Base-by-base conservation (phyloP, 768 basidiomycete genomes). In the Trametes maxima region DNA sequence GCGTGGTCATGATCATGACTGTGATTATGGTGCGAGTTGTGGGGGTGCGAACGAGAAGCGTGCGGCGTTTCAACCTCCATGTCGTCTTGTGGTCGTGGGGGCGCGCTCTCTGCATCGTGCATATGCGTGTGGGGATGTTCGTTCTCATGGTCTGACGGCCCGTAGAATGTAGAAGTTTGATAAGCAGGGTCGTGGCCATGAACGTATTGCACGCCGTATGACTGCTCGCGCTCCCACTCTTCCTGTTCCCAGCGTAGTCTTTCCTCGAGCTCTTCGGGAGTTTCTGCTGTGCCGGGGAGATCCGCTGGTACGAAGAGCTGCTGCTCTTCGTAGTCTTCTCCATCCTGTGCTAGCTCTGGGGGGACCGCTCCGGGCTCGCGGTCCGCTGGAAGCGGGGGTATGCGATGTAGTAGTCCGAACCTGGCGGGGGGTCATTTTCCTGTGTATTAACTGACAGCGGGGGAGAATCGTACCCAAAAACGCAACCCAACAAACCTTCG, bases 401-500 rank as follows among this genome's bases (percentile, higher is more conserved):
- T 96, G 55, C 96, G 87, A 74, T 98, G 96, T 36, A 98, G 78
- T 21, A 97, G 82, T 5, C 95, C 95, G 72, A 91, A 96, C 1
- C 94, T 95, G 62, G 36, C 43, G 47, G 28, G 17, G 17, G 24
- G 40, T 58, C 33, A 54, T 21, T 50, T 43, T 51, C 59, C 21
- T 61, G 48, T 63, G 22, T 53, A 43, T 35, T 54, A 51, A 53
- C 2, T 51, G 57, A 58, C 57, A 58, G 48, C 48, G 48, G 19
- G 17, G 46, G 33, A 44, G 24, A 24, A 58, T 79, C 88, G 60
- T 72, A 96, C 89, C 96, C 96, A 47, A 98, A 97, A 28, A 98
- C 90, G 68, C 95, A 98, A 43, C 96, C 96, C 13, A 98, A 79
- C 25, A 98, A 80, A 0, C 96, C 95, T 72, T 95, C 95, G 6